These are phyloP conservation scores for Boechera stricta DNA, from an alignment of 345 rosid species.

Conservation along the genomic window DNA sequence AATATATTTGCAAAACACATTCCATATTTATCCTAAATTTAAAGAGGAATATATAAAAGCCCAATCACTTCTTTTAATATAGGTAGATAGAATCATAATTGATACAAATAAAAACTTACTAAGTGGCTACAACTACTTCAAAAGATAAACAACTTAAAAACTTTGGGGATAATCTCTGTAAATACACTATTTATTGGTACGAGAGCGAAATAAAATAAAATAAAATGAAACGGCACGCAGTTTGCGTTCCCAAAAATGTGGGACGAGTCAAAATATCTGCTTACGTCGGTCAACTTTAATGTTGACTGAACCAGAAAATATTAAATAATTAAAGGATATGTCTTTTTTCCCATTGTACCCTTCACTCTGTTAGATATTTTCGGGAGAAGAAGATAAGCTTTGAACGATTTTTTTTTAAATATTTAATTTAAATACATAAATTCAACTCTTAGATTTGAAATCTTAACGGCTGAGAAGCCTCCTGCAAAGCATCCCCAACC, in stretches of 20 bases:
- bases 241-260: constrained; percentile 37
- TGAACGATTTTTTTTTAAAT: not conserved
- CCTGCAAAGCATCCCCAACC: constrained; percentile 40
- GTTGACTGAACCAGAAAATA: constrained; percentile 37
- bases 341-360: constrained; percentile 35
- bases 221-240: constrained; percentile 38
- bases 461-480: constrained; percentile 43
- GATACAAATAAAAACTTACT: not conserved
- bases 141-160: not conserved
- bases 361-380: constrained; percentile 38
- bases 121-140: not conserved
- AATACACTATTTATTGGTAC: not conserved
- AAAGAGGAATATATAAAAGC: not conserved
- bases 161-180: not conserved
- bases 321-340: not conserved
- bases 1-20: not conserved
- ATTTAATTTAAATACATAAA: not conserved
- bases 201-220: not conserved
- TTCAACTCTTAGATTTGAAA: constrained; percentile 19
- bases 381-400: constrained; percentile 33
- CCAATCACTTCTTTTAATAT: not conserved
- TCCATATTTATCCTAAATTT: not conserved
- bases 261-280: constrained; percentile 33
- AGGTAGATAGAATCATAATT: constrained; percentile 3
- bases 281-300: constrained; percentile 40